These are phyloP conservation scores for Multifurca ochricompacta DNA, from an alignment of 768 basidiomycete genomes.

Conservation along the genomic window DNA sequence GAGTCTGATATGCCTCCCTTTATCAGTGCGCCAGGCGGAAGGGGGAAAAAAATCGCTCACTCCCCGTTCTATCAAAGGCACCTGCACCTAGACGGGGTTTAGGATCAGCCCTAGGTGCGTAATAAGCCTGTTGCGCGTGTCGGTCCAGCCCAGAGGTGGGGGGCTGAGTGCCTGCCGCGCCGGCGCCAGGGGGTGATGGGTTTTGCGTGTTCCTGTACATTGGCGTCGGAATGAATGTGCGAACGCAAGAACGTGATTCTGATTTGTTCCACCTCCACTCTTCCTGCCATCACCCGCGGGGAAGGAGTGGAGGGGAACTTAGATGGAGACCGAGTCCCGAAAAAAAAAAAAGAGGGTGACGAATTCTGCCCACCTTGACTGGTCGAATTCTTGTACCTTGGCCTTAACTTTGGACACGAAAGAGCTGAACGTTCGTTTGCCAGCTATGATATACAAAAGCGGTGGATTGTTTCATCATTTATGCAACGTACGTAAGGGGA, in stretches of 20 bases:
- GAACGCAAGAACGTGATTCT: background rate
- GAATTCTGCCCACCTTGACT: slow-evolving; percentile 31
- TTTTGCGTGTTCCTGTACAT: slow-evolving; percentile 8
- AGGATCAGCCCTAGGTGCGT: slow-evolving; percentile 8
- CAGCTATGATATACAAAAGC: too few species aligned
- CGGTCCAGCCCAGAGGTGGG: slow-evolving; percentile 8
- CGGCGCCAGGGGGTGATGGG: background rate
- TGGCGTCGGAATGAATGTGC: background rate
- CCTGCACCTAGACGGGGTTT: background rate
- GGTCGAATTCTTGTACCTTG: slow-evolving; percentile 77
- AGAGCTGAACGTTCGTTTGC: slow-evolving; percentile 69
- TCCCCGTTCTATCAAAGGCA: background rate
- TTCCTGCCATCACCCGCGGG: background rate
- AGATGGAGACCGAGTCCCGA: background rate
- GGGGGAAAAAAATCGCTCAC: background rate
- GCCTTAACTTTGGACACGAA: slow-evolving; percentile 73
- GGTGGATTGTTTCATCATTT: too few species aligned
- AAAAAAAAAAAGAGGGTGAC: background rate
- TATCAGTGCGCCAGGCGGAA: background rate
- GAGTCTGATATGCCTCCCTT: background rate
- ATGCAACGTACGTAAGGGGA: background rate
- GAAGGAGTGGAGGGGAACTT: background rate
- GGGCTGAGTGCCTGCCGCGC: background rate
- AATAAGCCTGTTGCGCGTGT: slow-evolving; percentile 17
- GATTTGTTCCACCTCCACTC: background rate